Evolutionary conservation across 768 basidiomycete species (phyloP).

Genomic region (Phlebiopsis flavidoalba): DNA sequence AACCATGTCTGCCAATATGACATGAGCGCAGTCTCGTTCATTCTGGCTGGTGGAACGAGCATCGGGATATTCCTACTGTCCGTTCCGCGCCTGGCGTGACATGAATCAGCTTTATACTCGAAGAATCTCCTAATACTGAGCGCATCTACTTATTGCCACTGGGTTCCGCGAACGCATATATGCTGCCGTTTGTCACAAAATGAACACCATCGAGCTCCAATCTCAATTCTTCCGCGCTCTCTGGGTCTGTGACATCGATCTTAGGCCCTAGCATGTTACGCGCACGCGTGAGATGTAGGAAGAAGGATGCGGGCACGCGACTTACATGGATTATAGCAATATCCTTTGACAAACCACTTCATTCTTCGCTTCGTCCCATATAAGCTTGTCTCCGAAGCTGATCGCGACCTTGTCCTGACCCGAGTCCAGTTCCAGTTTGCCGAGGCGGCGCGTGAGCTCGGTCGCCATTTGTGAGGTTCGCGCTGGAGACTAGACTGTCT

Average conservation of each 20-base stretch:
- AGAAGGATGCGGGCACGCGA: not conserved
- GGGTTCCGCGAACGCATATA: slow-evolving; percentile 71
- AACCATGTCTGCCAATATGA: slow-evolving; percentile 55
- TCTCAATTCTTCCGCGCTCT: slow-evolving; percentile 50
- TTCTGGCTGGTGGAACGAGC: slow-evolving; percentile 50
- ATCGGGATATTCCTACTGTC: slow-evolving; percentile 66
- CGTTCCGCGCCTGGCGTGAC: slow-evolving; percentile 38
- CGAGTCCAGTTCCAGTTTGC: slow-evolving; percentile 65
- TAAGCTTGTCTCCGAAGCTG: slow-evolving; percentile 60
- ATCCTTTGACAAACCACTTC: slow-evolving; percentile 31
- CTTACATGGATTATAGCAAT: slow-evolving; percentile 65
- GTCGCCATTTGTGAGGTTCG: slow-evolving; percentile 53
- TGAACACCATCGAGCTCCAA: slow-evolving; percentile 78
- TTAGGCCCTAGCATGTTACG: slow-evolving; percentile 48
- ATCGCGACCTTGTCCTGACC: slow-evolving; percentile 55
- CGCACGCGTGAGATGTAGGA: not conserved
- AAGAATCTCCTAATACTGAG: not conserved
- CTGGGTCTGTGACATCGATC: slow-evolving; percentile 56
- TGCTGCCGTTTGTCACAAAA: slow-evolving; percentile 64
- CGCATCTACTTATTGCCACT: slow-evolving; percentile 40
- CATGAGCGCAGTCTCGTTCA: slow-evolving; percentile 55
- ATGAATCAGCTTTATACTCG: not conserved
- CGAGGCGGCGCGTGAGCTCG: slow-evolving; percentile 39
- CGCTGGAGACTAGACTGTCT: slow-evolving; percentile 41
- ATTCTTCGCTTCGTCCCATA: slow-evolving; percentile 28